Base-by-base conservation (phyloP, 73 alveolate genomes). In the Symbiodinium natans region DNA sequence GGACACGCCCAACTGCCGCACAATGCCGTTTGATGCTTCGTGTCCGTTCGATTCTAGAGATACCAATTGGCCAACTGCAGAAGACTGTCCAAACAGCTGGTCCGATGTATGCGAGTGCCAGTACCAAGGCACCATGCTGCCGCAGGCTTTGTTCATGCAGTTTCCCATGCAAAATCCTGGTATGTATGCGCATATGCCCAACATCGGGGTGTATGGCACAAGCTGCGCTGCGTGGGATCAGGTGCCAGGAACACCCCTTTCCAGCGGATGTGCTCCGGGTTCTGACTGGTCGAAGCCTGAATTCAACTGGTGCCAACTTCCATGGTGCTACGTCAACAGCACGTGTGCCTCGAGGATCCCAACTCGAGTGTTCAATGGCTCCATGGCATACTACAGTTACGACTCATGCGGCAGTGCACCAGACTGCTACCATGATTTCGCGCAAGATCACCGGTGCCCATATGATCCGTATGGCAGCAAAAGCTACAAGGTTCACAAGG, bases 11-110 rank as follows among this genome's bases (percentile, higher is more conserved):
- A 71, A 88, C 23, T 88, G 95, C 43, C 33, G 33, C 4, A 38
- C 59, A 39, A 86, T 63, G 42, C 85, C 86, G 6, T 88, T 88
- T 31, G 95, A 88, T 39, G 73, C 74, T 25, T 21, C 86, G 43
- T 88, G 95, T 73, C 95, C 95, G 7, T 88, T 29, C 27, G 95
- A 88, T 27, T 88, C 95, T 63, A 88, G 34, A 19, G 95, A 88
- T 68, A 63, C 95, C 15, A 42, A 86, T 23, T 88, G 95, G 95
- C 63, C 95, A 38, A 88, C 95, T 25, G 71, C 95, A 40, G 29
- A 36, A 42, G 95, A 63, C 3, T 88, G 95, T 40, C 42, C 77
- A 11, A 29, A 36, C 15, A 86, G 95, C 46, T 88, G 73, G 73
- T 5, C 63, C 1, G 95, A 88, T 40, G 74, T 68, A 38, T 88